Conservation (phyloP, 2,329 filamentous ascomycete genomes). For the Madurella fahalii region DNA sequence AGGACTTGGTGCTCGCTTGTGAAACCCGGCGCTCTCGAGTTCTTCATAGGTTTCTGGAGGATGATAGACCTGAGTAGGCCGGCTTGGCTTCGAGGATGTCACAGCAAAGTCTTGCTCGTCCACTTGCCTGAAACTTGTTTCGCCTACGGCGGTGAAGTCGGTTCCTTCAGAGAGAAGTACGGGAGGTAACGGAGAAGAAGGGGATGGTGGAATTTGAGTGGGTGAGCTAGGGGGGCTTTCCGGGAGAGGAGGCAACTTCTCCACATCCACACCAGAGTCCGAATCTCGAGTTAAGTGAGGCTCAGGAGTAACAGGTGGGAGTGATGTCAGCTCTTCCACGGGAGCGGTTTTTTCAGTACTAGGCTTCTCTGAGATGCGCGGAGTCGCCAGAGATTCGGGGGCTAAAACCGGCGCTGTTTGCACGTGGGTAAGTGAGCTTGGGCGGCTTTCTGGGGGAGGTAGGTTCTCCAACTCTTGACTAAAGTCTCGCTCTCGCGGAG, state of each 20-base stretch:
- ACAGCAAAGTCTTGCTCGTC: constrained; percentile 13
- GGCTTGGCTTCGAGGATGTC: not conserved
- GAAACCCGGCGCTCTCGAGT: constrained; percentile 10
- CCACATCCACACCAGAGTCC: not conserved
- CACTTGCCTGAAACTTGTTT: constrained; percentile 5
- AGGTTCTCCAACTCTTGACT: not conserved
- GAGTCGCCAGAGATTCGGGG: not conserved
- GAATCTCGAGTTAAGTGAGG: not conserved
- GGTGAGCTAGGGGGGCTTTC: constrained; percentile 6
- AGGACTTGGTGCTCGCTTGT: constrained; percentile 4
- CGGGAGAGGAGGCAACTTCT: not conserved
- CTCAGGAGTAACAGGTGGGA: not conserved
- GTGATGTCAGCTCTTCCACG: not conserved
- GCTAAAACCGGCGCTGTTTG: not conserved
- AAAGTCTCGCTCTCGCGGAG: not conserved
- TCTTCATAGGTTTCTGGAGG: constrained; percentile 16
- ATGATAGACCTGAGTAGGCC: not conserved
- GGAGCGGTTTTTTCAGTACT: not conserved
- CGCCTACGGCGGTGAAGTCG: not conserved
- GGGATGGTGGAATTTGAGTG: not conserved
- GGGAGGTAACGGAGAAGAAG: not conserved
- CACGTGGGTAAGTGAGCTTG: constrained; percentile 1
- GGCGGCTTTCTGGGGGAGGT: constrained; percentile 3
- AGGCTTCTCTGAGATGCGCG: not conserved
- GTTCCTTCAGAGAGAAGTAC: not conserved